Percentiles rank a stretch among this genome's conserved stretches.
phyloP scores from a whole-genome alignment of 2,329 filamentous ascomycete species.

The Ophiobolus disseminans region DNA sequence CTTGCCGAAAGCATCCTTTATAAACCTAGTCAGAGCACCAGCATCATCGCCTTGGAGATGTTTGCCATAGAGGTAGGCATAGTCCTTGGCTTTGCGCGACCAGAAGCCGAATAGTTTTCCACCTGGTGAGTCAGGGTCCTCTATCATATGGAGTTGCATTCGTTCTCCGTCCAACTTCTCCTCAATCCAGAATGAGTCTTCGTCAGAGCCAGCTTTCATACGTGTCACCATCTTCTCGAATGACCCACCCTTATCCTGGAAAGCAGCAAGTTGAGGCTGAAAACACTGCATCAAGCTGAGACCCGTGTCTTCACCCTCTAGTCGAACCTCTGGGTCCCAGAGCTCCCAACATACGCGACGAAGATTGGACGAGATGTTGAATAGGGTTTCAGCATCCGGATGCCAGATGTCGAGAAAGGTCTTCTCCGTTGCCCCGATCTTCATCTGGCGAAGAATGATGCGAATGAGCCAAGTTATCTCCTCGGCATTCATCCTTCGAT shows the following conservation, averaged over 20 bases:
- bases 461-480: slow-evolving; percentile 95
- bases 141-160: slow-evolving; percentile 92
- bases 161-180: slow-evolving; percentile 97
- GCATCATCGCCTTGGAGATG: slow-evolving; percentile 72
- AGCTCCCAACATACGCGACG: slow-evolving; percentile 95
- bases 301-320: slow-evolving; percentile 77
- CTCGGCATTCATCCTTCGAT: slow-evolving; percentile 88
- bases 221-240: slow-evolving; percentile 80
- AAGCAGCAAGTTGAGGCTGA: slow-evolving; percentile 92
- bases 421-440: slow-evolving; percentile 80
- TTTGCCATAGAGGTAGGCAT: slow-evolving; percentile 90
- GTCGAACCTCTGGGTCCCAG: slow-evolving; percentile 71
- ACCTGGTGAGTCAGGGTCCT: slow-evolving; percentile 71
- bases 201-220: slow-evolving; percentile 70
- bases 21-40: slow-evolving; percentile 79
- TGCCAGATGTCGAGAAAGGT: slow-evolving; percentile 77
- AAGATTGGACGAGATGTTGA: slow-evolving; percentile 89
- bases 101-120: slow-evolving; percentile 83
- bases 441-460: slow-evolving; percentile 85
- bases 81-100: slow-evolving; percentile 96
- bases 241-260: slow-evolving; percentile 73
- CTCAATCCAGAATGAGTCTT: slow-evolving; percentile 91
- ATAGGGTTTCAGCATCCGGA: slow-evolving; percentile 63
- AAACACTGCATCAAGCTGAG: slow-evolving; percentile 92
- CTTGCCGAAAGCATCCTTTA: slow-evolving; percentile 76